Percentiles rank a stretch among this genome's conserved stretches.
These are phyloP conservation scores for Aureobasidium sp. DNA, from an alignment of 2,329 filamentous ascomycete species.

Conservation along the genomic window DNA sequence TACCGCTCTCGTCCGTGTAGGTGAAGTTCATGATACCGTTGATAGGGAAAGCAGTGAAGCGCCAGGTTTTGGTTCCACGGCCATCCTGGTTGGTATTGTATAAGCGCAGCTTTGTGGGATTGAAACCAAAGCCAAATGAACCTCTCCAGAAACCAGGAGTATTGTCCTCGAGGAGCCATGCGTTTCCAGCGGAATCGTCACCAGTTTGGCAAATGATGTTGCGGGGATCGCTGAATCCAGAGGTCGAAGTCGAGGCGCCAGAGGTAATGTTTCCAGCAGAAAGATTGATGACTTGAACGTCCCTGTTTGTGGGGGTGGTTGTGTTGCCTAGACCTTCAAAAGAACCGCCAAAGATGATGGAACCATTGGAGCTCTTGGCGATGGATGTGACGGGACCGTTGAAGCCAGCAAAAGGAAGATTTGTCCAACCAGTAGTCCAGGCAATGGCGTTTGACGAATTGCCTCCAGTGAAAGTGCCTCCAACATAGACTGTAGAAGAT, in stretches of 20 bases:
- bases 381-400: conserved; percentile 89
- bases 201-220: conserved; percentile 77
- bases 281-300: conserved; percentile 77
- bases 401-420: conserved; percentile 85
- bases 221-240: conserved; percentile 64
- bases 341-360: conserved; percentile 84
- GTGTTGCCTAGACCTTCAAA: conserved; percentile 85
- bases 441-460: conserved; percentile 87
- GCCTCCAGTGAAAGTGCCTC: conserved; percentile 70
- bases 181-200: conserved; percentile 61
- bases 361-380: conserved; percentile 65
- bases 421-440: conserved; percentile 68
- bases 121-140: conserved; percentile 72
- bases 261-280: conserved; percentile 66
- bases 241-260: conserved; percentile 51
- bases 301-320: conserved; percentile 56
- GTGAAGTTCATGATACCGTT: conserved; percentile 95
- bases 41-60: conserved; percentile 76
- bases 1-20: conserved; percentile 67
- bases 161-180: conserved; percentile 73
- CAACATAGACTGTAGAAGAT: conserved; percentile 76
- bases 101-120: conserved; percentile 76
- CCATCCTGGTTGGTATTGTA: conserved; percentile 81
- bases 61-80: conserved; percentile 75
- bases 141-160: conserved; percentile 76